A percentile compares a stretch with the other conserved stretches of the same genome.
Evolutionary conservation across 345 rosid species (phyloP).

Genomic region (Bruguiera parviflora): DNA sequence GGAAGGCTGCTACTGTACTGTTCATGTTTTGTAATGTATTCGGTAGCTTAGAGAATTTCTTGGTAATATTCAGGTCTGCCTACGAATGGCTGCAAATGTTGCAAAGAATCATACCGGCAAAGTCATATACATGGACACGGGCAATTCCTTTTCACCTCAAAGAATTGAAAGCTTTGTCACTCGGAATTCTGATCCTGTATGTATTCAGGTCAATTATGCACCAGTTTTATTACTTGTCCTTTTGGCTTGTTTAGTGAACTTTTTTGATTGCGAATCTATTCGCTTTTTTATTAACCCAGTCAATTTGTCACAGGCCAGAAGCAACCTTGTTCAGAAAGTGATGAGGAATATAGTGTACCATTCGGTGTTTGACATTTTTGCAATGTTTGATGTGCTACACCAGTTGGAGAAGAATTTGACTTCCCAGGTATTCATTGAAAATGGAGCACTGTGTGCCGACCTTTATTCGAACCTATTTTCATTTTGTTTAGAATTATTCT

Average conservation of each 20-base stretch:
- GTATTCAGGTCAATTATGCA: conserved; percentile 33
- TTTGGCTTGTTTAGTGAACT: background rate
- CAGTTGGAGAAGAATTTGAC: conserved; percentile 44
- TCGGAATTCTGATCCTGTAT: conserved; percentile 27
- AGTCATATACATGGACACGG: conserved; percentile 66
- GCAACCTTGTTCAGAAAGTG: conserved; percentile 33
- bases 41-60: background rate
- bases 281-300: background rate
- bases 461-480: conserved; percentile 3
- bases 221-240: conserved; percentile 1
- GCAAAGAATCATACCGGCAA: conserved; percentile 43
- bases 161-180: conserved; percentile 49
- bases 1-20: background rate
- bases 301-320: conserved; percentile 20
- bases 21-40: background rate
- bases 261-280: background rate
- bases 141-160: conserved; percentile 76
- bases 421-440: conserved; percentile 48
- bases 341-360: conserved; percentile 61
- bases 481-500: conserved; percentile 10
- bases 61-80: conserved; percentile 44
- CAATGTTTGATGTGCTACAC: conserved; percentile 57
- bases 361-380: conserved; percentile 62
- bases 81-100: conserved; percentile 54
- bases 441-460: conserved; percentile 6